Evolutionary conservation across 2,329 filamentous ascomycete genomes (phyloP), one percentile per base, ranked within the genome.

Genomic region (Neonectria hederae): DNA sequence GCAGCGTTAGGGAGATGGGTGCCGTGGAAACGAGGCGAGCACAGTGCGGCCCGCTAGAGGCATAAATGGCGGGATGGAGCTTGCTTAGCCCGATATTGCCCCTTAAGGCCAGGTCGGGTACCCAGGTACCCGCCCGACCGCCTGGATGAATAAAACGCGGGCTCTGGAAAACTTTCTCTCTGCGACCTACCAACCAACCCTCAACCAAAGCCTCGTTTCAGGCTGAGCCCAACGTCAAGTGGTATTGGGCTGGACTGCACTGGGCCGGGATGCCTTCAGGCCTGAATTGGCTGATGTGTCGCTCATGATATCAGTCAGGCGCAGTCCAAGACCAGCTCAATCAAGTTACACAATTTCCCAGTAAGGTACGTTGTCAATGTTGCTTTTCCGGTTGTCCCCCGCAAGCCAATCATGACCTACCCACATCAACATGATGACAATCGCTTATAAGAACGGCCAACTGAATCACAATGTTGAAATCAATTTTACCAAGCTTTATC

Each of bases 391-490:
- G 62, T 28, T 55, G 66, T 54, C 46, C 59, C 60, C 59, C 56
- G 62, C 69, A 53, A 56, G 28, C 28, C 35, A 48, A 40, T 24
- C 56, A 57, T 54, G 46, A 48, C 49, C 60, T 46, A 58, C 68
- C 49, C 35, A 61, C 52, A 58, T 51, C 54, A 49, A 66, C 65
- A 80, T 87, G 86, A 89, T 89, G 86, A 89, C 79, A 80, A 65
- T 80, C 70, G 75, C 80, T 85, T 78, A 81, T 86, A 88, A 88
- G 86, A 89, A 89, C 86, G 86, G 86, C 86, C 86, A 87, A 86
- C 87, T 84, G 84, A 89, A 87, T 79, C 72, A 74, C 76, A 71
- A 83, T 88, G 86, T 87, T 84, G 86, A 88, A 74, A 73, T 70
- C 81, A 79, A 81, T 83, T 79, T 79, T 81, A 85, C 87, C 86